phyloP scores from a whole-genome alignment of 768 basidiomycete genomes.

The Podaxis sp. region DNA sequence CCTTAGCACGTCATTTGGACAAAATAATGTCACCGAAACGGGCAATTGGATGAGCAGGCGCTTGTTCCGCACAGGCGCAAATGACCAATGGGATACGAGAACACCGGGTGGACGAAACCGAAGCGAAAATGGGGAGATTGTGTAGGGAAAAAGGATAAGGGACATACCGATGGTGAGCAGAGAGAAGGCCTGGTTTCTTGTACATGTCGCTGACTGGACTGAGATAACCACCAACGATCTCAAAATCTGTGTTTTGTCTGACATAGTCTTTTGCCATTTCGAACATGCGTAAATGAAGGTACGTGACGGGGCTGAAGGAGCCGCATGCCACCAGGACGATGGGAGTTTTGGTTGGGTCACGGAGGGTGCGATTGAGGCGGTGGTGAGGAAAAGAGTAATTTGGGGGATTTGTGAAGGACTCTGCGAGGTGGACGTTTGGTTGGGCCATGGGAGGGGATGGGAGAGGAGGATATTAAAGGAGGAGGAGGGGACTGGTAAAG shows the following conservation, averaged over 20 bases:
- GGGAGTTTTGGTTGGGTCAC: conserved; percentile 71
- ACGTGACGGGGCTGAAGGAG: conserved; percentile 97
- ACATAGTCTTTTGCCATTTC: conserved; percentile 99
- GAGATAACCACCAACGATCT: conserved; percentile 94
- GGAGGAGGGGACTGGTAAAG: conserved; percentile 14
- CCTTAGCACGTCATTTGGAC: conserved; percentile 20
- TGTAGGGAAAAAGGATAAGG: conserved; percentile 19
- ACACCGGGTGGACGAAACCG: neutral
- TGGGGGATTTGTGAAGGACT: conserved; percentile 60
- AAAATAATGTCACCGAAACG: conserved; percentile 16
- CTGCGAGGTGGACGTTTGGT: conserved; percentile 30
- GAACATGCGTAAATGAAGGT: conserved; percentile 97
- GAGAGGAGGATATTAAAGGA: conserved; percentile 17
- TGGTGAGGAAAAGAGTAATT: conserved; percentile 69
- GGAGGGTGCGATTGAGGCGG: conserved; percentile 58
- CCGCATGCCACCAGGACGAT: conserved; percentile 96
- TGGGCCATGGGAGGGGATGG: conserved; percentile 26
- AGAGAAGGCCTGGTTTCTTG: conserved; percentile 93
- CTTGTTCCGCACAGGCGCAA: neutral
- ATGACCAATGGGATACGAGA: neutral
- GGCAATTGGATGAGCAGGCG: conserved; percentile 14
- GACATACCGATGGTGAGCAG: conserved; percentile 83
- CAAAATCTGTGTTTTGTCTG: conserved; percentile 87
- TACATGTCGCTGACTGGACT: conserved; percentile 96
- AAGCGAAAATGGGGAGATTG: neutral